Conservation (phyloP, 306 rosid genomes). For the Cajanus cajan region DNA sequence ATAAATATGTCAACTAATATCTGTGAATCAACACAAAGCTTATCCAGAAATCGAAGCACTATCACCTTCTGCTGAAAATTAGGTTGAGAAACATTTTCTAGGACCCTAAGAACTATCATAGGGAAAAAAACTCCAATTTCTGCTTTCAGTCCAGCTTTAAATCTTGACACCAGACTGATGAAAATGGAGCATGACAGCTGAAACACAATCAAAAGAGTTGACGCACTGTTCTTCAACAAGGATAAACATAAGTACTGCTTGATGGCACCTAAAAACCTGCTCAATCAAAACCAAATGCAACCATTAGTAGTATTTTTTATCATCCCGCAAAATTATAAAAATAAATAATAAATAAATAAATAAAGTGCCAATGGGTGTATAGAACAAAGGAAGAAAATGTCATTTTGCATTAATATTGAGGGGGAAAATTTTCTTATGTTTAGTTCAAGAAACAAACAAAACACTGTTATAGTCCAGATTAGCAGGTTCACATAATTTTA, state of each 20-base stretch:
- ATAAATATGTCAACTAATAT: slow-evolving; percentile 95
- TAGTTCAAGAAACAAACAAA: not conserved
- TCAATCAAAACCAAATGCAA: slow-evolving; percentile 43
- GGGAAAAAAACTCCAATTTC: slow-evolving; percentile 99
- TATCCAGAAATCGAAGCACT: slow-evolving; percentile 95
- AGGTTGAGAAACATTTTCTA: slow-evolving; percentile 96
- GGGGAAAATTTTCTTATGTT: not conserved
- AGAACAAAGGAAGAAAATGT: not conserved
- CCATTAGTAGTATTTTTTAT: slow-evolving; percentile 25
- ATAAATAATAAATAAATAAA: too few species aligned
- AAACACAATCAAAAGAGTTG: slow-evolving; percentile 92
- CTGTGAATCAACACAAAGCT: slow-evolving; percentile 91
- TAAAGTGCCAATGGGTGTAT: not conserved
- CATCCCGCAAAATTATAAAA: not conserved
- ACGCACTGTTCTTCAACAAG: slow-evolving; percentile 96
- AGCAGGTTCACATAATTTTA: slow-evolving; percentile 14
- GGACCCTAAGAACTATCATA: slow-evolving; percentile 97
- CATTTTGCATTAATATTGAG: not conserved
- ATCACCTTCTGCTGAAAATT: slow-evolving; percentile 99
- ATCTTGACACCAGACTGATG: slow-evolving; percentile 97
- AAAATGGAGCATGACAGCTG: slow-evolving; percentile 99
- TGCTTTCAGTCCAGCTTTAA: slow-evolving; percentile 96
- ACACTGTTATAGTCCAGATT: not conserved
- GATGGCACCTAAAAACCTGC: slow-evolving; percentile 98
- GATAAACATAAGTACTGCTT: slow-evolving; percentile 98